These are phyloP conservation scores for Circinella umbellata DNA, from an alignment of 371 early-diverging fungal species.

Conservation along the genomic window DNA sequence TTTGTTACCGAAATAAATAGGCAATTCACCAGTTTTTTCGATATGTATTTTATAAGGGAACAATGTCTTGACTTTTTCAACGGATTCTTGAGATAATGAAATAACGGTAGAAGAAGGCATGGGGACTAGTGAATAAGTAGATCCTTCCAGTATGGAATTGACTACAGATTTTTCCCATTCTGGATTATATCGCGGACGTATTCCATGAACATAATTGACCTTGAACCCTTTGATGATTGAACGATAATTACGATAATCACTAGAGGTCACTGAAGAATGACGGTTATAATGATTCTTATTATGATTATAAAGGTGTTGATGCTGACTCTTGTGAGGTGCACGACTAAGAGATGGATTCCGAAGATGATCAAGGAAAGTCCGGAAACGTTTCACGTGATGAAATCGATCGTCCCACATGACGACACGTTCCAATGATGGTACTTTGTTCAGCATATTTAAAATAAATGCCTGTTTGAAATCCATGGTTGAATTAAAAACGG, in stretches of 20 bases:
- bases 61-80: slow-evolving; percentile 1
- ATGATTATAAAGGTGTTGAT: too few relatives aligned
- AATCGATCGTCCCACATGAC: slow-evolving; percentile 69
- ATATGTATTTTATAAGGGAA: slow-evolving; percentile 15
- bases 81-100: slow-evolving; percentile 6
- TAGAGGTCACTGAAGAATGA: too few relatives aligned
- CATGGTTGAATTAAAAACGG: slow-evolving; percentile 54
- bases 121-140: slow-evolving; percentile 28
- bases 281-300: too few relatives aligned
- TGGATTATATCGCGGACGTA: slow-evolving; percentile 52
- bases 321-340: slow-evolving; percentile 18
- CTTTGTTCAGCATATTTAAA: slow-evolving; percentile 42
- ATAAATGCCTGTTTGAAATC: slow-evolving; percentile 65
- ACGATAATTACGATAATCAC: too few relatives aligned
- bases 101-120: slow-evolving; percentile 24
- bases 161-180: slow-evolving; percentile 52
- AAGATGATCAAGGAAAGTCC: slow-evolving; percentile 40
- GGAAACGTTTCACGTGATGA: slow-evolving; percentile 52
- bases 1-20: slow-evolving; percentile 30
- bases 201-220: slow-evolving; percentile 45
- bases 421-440: slow-evolving; percentile 45
- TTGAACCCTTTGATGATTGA: slow-evolving; percentile 10
- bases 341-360: not conserved
- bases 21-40: slow-evolving; percentile 21
- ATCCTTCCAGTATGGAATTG: slow-evolving; percentile 40